Conservation (phyloP, 2,329 filamentous ascomycete species). For the Botrytis byssoidea region DNA sequence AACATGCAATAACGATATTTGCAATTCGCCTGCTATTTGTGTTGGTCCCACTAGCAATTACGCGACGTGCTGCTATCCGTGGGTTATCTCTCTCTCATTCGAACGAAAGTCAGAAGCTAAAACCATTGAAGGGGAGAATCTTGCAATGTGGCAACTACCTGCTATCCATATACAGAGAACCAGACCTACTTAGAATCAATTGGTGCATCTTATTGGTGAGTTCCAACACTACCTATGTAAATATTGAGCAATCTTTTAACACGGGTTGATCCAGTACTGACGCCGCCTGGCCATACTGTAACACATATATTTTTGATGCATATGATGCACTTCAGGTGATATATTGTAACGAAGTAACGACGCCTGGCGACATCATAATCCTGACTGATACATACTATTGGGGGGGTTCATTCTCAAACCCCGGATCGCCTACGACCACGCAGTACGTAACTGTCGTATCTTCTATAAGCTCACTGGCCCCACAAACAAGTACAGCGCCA, state of each 20-base stretch:
- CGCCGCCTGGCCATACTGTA: background rate
- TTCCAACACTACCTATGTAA: background rate
- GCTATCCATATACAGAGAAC: background rate
- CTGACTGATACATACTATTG: background rate
- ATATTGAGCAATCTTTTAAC: background rate
- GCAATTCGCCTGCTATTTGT: background rate
- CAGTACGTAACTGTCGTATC: background rate
- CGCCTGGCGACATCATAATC: background rate
- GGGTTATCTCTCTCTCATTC: background rate
- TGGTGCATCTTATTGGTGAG: background rate
- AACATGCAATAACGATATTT: background rate
- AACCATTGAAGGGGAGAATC: background rate
- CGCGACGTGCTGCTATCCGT: constrained; percentile 1
- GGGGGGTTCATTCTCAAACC: background rate
- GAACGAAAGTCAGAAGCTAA: background rate
- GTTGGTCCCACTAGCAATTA: background rate
- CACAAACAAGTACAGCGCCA: background rate
- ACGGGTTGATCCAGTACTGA: background rate
- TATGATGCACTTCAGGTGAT: background rate
- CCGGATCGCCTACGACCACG: background rate
- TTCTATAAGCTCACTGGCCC: background rate
- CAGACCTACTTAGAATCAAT: background rate
- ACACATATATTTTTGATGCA: background rate
- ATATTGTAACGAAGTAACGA: background rate
- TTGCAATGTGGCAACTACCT: background rate